These are phyloP conservation scores for Termitomyces sp. DNA, from an alignment of 768 basidiomycete species.

Conservation along the genomic window DNA sequence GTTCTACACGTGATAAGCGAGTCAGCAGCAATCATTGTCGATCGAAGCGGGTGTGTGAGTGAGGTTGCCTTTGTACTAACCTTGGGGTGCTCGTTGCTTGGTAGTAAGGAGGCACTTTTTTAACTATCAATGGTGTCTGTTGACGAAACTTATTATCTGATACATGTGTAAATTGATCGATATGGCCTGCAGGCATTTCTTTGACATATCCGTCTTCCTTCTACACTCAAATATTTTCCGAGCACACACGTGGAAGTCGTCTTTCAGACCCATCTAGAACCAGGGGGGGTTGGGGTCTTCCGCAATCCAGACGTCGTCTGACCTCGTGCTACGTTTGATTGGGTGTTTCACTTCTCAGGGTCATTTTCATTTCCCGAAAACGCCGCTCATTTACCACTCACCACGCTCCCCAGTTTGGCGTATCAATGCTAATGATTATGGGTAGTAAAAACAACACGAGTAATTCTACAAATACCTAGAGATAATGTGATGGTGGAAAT, in stretches of 20 bases:
- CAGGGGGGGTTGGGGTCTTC: not conserved
- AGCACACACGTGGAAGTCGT: not conserved
- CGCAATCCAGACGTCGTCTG: not conserved
- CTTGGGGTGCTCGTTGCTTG: too few relatives aligned
- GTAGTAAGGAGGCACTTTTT: not conserved
- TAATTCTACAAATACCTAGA: conserved; percentile 12
- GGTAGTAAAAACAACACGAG: conserved; percentile 8
- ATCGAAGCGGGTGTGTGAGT: not conserved
- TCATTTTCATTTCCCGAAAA: not conserved
- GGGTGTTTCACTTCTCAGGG: conserved; percentile 4
- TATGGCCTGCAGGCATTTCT: not conserved
- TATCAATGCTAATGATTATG: conserved; percentile 11
- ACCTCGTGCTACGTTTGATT: not conserved
- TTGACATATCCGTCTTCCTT: not conserved
- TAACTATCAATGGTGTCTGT: not conserved
- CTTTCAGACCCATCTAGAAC: too few relatives aligned
- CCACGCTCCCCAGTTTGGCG: too few relatives aligned
- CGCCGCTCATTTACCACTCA: not conserved
- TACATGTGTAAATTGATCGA: not conserved
- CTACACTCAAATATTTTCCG: not conserved
- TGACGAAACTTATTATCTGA: not conserved
- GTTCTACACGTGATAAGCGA: conserved; percentile 13
- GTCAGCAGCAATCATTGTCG: not conserved
- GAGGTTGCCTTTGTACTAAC: not conserved
- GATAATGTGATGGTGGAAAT: not conserved